Evolutionary conservation across 2,329 filamentous ascomycete species (phyloP), one percentile per base, ranked within the genome.

Genomic region (Acarospora socialis): DNA sequence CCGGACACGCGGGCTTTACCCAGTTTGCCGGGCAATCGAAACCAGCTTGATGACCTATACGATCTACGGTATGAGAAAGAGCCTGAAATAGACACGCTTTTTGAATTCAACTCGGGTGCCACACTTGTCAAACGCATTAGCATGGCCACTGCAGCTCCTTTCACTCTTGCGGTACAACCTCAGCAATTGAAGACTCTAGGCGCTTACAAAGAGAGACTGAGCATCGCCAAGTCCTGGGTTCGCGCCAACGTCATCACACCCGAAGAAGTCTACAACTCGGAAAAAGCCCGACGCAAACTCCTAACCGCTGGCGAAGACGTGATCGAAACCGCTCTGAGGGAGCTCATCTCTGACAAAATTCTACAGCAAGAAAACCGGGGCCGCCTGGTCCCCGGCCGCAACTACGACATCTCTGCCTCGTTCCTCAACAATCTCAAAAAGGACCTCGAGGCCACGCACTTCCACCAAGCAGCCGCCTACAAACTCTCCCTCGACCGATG

Each of bases 171-270:
- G n/a, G n/a, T n/a, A n/a, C n/a, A n/a, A n/a, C n/a, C n/a, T n/a
- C n/a, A n/a, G n/a, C n/a, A n/a, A n/a, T n/a, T n/a, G n/a, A n/a
- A n/a, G n/a, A n/a, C n/a, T n/a, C n/a, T 18, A 5, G 10, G 5
- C 13, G n/a, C 18, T 7, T 24, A 16, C 37, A 45, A 12, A 43
- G 19, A 26, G 21, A 14, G 33, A 5, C 40, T 59, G 3, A 51
- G 56, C 3, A 43, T 52, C 5, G 58, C 55, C 21, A 63, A 60
- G 44, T 54, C 54, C n/a, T 66, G 58, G 59, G 52, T 63, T 27
- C 56, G 62, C 8, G 58, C 63, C 13, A 64, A 63, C 23, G 45
- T 63, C 17, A 45, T 62, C 20, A 60, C 61, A 0, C 49, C 55
- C 2, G 53, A 61, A 28, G 50, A 56, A 13, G 49, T 44, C 2